Evolutionary conservation across 2,329 filamentous ascomycete genomes (phyloP), one percentile per base, ranked within the genome.

Genomic region (Fusarium sp.): DNA sequence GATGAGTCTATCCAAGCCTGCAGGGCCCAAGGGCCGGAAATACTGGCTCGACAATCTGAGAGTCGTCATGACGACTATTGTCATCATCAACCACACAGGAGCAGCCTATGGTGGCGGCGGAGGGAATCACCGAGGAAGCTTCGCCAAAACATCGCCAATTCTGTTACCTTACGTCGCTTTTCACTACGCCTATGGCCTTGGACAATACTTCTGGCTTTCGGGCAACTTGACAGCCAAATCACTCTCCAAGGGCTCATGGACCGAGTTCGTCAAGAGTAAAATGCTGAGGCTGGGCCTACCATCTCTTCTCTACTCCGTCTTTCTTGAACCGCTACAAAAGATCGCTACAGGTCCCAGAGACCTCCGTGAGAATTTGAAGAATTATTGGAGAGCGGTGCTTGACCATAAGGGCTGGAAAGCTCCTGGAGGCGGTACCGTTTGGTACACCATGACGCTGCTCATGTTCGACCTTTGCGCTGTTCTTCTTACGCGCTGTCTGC

Each of bases 31-130:
- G 25, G 52, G 52, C 44, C 52, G 52, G 2, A 55, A 55, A 48
- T 55, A 55, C 33, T 55, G 52, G 43, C 52, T 54, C n/a, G 51
- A 54, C 41, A 54, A 54, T 17, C 22, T 54, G 1, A 7, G 51
- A 4, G 51, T n/a, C 3, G 51, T 54, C 11, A 54, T 54, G 51
- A 54, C 51, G 30, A 54, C 51, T 11, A 54, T 54, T 30, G 51
- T 54, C 32, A 54, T 54, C 32, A 54, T 54, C 41, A 54, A 54
- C 5, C 51, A 54, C 6, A 54, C 51, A n/a, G 51, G 51, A 17
- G 51, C 51, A 30, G 41, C 51, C 4, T 54, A 54, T 7, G 51
- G 51, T 19, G 51, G 51, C 15, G 51, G 51, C 30, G 32, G 51
- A 48, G 43, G 9, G 35, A 2, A 19, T 20, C 52, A 55, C 7